Conservation (phyloP, 257 asterid species). For the Penstemon eatonii region DNA sequence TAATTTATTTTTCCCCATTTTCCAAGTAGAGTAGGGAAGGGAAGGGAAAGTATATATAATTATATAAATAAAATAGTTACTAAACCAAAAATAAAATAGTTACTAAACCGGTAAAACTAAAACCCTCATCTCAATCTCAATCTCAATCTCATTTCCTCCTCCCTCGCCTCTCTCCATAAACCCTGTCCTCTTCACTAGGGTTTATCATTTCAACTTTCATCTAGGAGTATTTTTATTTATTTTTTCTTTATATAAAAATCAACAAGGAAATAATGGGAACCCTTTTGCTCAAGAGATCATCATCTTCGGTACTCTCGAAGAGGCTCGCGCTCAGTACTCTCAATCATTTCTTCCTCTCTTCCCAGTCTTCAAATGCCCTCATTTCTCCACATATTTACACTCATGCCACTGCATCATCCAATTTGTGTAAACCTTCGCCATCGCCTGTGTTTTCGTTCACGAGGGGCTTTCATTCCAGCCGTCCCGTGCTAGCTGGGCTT, state of each 20-base stretch:
- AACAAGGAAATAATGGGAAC: neutral
- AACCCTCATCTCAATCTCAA: too few relatives aligned
- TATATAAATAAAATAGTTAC: too few relatives aligned
- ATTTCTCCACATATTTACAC: constrained; percentile 24
- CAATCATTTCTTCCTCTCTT: constrained; percentile 39
- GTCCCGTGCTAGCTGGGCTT: constrained; percentile 40
- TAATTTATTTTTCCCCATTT: too few relatives aligned
- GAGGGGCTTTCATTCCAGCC: constrained; percentile 56
- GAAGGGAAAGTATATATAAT: too few relatives aligned
- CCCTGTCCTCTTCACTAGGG: neutral
- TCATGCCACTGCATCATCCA: constrained; percentile 7
- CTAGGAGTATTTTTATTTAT: too few relatives aligned
- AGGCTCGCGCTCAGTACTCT: constrained; percentile 46
- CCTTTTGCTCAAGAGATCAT: constrained; percentile 4
- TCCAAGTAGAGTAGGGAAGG: too few relatives aligned
- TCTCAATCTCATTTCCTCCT: too few relatives aligned
- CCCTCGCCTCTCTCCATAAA: neutral
- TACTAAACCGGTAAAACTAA: too few relatives aligned
- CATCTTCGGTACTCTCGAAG: constrained; percentile 19
- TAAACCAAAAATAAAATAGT: too few relatives aligned
- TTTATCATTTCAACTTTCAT: neutral
- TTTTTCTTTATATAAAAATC: neutral
- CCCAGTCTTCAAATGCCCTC: constrained; percentile 25
- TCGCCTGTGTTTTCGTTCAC: constrained; percentile 15
- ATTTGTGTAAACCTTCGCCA: constrained; percentile 16